Evolutionary conservation across 305 asterid genomes (phyloP).

Genomic region (Plantago rigida): DNA sequence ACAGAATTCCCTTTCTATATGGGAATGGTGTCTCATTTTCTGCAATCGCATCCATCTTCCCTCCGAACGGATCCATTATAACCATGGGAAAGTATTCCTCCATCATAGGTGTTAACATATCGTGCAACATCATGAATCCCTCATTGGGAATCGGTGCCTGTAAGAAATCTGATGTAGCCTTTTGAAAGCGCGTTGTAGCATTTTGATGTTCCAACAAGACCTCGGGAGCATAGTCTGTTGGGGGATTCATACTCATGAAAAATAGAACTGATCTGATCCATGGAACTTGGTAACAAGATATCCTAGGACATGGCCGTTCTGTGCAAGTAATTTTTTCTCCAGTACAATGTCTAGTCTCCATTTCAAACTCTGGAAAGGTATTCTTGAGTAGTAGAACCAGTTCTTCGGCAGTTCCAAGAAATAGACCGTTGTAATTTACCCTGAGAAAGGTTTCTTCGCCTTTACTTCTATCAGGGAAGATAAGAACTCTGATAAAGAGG

Average conservation of each 20-base stretch:
- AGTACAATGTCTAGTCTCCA: conserved; percentile 28
- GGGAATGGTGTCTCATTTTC: conserved; percentile 36
- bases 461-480: neutral
- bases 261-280: neutral
- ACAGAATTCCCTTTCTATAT: conserved; percentile 33
- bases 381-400: conserved; percentile 21
- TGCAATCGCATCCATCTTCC: conserved; percentile 33
- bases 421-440: conserved; percentile 32
- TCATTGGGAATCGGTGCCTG: conserved; percentile 25
- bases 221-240: conserved; percentile 2
- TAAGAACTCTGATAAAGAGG: conserved; percentile 20
- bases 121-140: conserved; percentile 28
- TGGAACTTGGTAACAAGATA: conserved; percentile 8
- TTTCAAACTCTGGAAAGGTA: neutral
- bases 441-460: conserved; percentile 19
- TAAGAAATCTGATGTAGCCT: conserved; percentile 38
- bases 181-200: conserved; percentile 6
- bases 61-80: conserved; percentile 43
- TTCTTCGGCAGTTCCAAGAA: conserved; percentile 33
- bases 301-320: conserved; percentile 28
- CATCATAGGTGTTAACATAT: conserved; percentile 14
- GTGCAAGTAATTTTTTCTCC: conserved; percentile 5
- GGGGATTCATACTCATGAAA: conserved; percentile 4
- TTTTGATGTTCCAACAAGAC: conserved; percentile 7
- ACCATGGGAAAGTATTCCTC: conserved; percentile 19